Percentiles rank a stretch among this genome's conserved stretches.
Evolutionary conservation across 768 basidiomycete species (phyloP).

Genomic region (Mycena rebaudengoi): DNA sequence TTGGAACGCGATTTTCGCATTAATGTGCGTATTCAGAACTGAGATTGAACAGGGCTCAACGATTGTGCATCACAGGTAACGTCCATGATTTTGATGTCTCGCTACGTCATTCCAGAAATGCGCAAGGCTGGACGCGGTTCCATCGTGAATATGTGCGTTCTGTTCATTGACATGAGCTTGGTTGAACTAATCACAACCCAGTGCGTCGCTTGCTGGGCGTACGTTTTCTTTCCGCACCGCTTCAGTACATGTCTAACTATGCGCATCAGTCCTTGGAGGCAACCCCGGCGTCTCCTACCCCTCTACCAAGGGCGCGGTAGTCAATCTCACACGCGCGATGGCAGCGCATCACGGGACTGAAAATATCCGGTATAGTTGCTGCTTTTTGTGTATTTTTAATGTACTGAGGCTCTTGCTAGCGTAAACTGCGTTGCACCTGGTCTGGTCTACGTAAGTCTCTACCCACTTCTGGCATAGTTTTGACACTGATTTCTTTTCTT

Average conservation of each 20-base stretch:
- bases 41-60: background rate
- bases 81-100: slow-evolving; percentile 54
- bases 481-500: background rate
- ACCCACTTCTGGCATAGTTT: no score
- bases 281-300: slow-evolving; percentile 50
- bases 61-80: slow-evolving; percentile 35
- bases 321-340: slow-evolving; percentile 57
- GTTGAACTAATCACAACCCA: no score
- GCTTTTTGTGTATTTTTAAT: background rate
- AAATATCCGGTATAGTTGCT: slow-evolving; percentile 47
- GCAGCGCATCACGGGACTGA: slow-evolving; percentile 50
- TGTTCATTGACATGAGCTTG: no score
- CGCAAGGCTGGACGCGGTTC: slow-evolving; percentile 46
- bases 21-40: slow-evolving; percentile 6
- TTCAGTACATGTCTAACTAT: background rate
- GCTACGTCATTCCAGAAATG: slow-evolving; percentile 54
- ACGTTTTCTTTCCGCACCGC: background rate
- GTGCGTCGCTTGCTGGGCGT: slow-evolving; percentile 25
- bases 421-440: slow-evolving; percentile 33
- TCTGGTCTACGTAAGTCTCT: slow-evolving; percentile 39
- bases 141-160: slow-evolving; percentile 47
- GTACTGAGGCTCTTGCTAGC: background rate
- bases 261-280: slow-evolving; percentile 40
- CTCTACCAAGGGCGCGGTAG: slow-evolving; percentile 51
- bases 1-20: slow-evolving; percentile 39